These are phyloP conservation scores for Saccharum spontaneum DNA, from an alignment of 176 grass and related monocot genomes.

Conservation along the genomic window DNA sequence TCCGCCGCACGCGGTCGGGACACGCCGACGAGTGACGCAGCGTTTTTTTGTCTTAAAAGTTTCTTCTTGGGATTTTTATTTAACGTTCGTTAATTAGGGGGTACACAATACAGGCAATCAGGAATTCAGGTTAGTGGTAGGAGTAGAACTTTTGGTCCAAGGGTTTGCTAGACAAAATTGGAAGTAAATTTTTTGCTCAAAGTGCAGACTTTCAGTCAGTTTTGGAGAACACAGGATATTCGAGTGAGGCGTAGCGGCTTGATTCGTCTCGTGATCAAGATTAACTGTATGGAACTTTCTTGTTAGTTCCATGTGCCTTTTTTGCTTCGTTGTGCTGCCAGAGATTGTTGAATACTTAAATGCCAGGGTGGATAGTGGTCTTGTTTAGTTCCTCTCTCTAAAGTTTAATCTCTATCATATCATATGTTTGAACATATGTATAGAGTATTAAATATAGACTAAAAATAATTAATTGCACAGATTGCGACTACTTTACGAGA, in stretches of 20 bases:
- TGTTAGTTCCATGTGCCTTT: no score
- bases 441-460: no score
- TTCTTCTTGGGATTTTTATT: background rate
- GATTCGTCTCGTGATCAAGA: background rate
- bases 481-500: no score
- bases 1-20: slow-evolving; percentile 16
- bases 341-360: no score
- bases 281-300: no score
- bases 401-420: no score
- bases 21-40: slow-evolving; percentile 24
- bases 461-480: no score
- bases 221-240: background rate
- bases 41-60: background rate
- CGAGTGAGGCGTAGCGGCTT: background rate
- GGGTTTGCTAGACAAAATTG: background rate
- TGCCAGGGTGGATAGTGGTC: no score
- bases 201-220: background rate
- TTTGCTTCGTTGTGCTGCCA: no score
- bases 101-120: background rate
- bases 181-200: background rate
- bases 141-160: background rate
- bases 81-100: background rate
- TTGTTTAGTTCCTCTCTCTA: no score
- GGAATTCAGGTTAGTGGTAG: background rate
- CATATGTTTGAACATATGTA: no score